A percentile compares a stretch with the other conserved stretches of the same genome.
phyloP scores from a whole-genome alignment of 495 filamentous ascomycete species.

The Podospora comata region DNA sequence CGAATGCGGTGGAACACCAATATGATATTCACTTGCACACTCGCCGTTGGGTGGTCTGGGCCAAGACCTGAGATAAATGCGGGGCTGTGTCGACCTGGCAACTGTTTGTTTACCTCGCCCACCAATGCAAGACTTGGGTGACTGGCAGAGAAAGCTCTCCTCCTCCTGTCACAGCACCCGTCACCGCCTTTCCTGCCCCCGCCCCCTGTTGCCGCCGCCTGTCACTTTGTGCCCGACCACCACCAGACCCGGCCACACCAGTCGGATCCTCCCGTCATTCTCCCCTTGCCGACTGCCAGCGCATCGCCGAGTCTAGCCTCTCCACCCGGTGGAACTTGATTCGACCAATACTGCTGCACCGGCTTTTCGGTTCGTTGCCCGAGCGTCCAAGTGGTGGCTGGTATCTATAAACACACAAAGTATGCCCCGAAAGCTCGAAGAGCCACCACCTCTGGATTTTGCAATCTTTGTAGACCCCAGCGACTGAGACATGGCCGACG shows the following conservation, averaged over 20 bases:
- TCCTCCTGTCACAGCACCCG: slow-evolving; percentile 5
- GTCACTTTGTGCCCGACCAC: slow-evolving; percentile 3
- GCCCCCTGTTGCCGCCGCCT: neutral
- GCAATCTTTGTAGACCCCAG: slow-evolving; percentile 41
- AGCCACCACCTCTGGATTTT: slow-evolving; percentile 34
- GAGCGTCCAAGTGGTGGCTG: slow-evolving; percentile 18
- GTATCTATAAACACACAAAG: slow-evolving; percentile 23
- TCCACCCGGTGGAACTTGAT: slow-evolving; percentile 10
- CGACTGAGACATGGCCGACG: neutral
- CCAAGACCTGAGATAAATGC: slow-evolving; percentile 1
- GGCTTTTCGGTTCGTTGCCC: slow-evolving; percentile 24
- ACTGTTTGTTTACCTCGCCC: slow-evolving; percentile 19
- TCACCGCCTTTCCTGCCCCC: slow-evolving; percentile 9
- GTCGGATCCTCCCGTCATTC: slow-evolving; percentile 8
- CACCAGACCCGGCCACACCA: slow-evolving; percentile 1
- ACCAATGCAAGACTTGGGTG: neutral
- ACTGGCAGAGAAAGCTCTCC: slow-evolving; percentile 8
- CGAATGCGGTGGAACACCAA: neutral
- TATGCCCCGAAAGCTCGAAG: slow-evolving; percentile 28
- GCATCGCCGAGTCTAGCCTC: slow-evolving; percentile 26
- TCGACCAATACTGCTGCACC: slow-evolving; percentile 11
- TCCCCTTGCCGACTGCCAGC: slow-evolving; percentile 25
- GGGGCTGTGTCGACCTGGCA: slow-evolving; percentile 11
- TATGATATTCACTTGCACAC: neutral
- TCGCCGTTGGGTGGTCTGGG: neutral